phyloP scores from a whole-genome alignment of 1,284 basidiomycete genomes.

The Pseudozyma sp. region DNA sequence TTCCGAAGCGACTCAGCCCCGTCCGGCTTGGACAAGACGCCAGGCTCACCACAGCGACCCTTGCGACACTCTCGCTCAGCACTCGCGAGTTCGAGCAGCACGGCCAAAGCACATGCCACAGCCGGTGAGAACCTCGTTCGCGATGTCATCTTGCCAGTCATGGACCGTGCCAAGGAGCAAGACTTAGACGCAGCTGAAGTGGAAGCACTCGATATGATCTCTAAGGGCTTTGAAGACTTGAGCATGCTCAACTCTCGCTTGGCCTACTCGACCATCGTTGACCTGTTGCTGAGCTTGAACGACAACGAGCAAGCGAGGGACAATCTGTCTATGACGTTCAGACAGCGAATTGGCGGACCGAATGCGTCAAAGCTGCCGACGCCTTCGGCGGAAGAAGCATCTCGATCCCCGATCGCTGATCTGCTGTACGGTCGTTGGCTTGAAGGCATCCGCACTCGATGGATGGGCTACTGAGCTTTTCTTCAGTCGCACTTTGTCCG shows the following conservation, averaged over 20 bases:
- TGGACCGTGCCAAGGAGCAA: constrained; percentile 68
- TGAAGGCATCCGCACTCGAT: constrained; percentile 76
- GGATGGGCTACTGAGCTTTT: constrained; percentile 51
- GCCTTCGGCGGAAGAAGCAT: constrained; percentile 48
- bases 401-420: constrained; percentile 83
- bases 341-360: constrained; percentile 41
- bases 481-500: not conserved
- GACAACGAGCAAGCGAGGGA: constrained; percentile 64
- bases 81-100: constrained; percentile 31
- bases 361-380: constrained; percentile 29
- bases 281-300: constrained; percentile 89
- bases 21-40: constrained; percentile 21
- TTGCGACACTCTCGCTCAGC: constrained; percentile 47
- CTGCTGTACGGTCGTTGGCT: constrained; percentile 95
- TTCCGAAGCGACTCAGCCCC: constrained; percentile 39
- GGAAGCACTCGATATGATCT: constrained; percentile 88
- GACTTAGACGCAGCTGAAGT: constrained; percentile 88
- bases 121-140: constrained; percentile 52
- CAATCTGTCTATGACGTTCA: constrained; percentile 53
- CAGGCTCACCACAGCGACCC: constrained; percentile 14
- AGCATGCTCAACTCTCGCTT: constrained; percentile 83
- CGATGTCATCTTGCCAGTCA: constrained; percentile 59
- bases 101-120: constrained; percentile 35
- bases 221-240: constrained; percentile 86
- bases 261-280: constrained; percentile 85